Conservation (phyloP, 192 early-diverging fungal genomes). For the Coemansia sp. region DNA sequence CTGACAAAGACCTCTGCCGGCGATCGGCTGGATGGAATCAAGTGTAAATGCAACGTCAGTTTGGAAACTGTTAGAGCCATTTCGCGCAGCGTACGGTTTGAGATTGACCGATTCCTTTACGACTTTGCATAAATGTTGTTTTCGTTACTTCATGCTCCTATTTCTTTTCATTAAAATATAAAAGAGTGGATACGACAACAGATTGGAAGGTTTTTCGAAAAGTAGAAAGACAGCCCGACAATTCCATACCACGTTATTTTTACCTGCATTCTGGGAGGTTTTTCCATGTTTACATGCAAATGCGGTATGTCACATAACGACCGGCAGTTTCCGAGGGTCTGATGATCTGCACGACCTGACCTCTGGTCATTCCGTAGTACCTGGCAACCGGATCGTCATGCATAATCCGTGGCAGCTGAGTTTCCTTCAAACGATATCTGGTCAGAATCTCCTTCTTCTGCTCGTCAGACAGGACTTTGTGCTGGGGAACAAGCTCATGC, state of each 20-base stretch:
- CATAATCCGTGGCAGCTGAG: conserved; percentile 92
- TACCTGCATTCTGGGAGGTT: too few relatives aligned
- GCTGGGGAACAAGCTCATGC: conserved; percentile 93
- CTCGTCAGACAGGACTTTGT: conserved; percentile 80
- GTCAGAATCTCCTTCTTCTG: conserved; percentile 90
- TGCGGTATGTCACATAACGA: conserved; percentile 94
- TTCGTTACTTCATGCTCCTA: neutral
- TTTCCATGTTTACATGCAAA: conserved; percentile 72
- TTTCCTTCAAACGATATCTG: conserved; percentile 92
- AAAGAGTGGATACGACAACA: neutral
- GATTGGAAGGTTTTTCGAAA: neutral
- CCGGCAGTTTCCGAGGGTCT: conserved; percentile 95
- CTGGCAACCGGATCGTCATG: conserved; percentile 88
- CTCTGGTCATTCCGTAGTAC: conserved; percentile 91
- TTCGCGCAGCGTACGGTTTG: conserved; percentile 79
- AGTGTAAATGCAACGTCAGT: conserved; percentile 87
- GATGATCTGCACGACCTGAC: conserved; percentile 93
- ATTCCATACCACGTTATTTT: neutral
- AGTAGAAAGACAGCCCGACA: neutral
- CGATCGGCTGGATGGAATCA: conserved; percentile 80
- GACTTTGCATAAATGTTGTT: conserved; percentile 50
- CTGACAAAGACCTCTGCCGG: conserved; percentile 70
- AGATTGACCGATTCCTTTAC: conserved; percentile 80
- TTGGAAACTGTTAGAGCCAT: conserved; percentile 76
- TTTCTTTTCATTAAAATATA: neutral